Conservation (phyloP, 1,284 basidiomycete genomes). For the Rhodotorula sp. region DNA sequence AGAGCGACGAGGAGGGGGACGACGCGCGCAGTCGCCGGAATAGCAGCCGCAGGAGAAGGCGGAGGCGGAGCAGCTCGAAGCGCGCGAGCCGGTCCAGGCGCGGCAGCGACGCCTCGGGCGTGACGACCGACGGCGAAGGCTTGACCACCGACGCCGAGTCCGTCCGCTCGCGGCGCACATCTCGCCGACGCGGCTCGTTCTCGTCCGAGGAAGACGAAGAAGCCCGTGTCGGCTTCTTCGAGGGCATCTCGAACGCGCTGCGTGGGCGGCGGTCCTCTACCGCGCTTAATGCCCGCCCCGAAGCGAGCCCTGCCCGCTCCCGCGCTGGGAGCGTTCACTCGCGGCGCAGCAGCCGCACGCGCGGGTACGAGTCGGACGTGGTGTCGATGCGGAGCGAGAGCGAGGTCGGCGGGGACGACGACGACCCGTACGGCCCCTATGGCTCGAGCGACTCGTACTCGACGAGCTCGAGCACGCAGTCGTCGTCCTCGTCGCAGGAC, state of each 20-base stretch:
- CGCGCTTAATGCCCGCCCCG: not conserved
- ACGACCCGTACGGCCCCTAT: constrained; percentile 46
- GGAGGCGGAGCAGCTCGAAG: constrained; percentile 17
- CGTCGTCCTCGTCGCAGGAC: constrained; percentile 31
- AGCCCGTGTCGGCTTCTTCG: constrained; percentile 36
- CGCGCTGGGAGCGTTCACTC: constrained; percentile 5
- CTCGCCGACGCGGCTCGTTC: not conserved
- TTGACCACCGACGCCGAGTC: constrained; percentile 16
- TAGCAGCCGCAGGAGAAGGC: not conserved
- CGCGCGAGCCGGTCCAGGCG: constrained; percentile 9
- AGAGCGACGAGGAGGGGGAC: constrained; percentile 12
- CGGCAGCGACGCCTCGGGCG: constrained; percentile 15
- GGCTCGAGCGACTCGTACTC: constrained; percentile 40
- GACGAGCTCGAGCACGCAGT: constrained; percentile 20
- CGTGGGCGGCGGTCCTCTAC: constrained; percentile 26
- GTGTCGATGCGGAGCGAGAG: not conserved
- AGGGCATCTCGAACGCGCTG: constrained; percentile 37
- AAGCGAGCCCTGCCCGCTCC: not conserved
- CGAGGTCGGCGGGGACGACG: constrained; percentile 39
- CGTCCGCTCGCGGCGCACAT: not conserved
- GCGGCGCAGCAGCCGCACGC: constrained; percentile 4
- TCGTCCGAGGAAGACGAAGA: constrained; percentile 16
- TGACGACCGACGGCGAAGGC: constrained; percentile 14
- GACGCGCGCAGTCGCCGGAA: constrained; percentile 19
- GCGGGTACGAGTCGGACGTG: constrained; percentile 26